Evolutionary conservation across 2,329 filamentous ascomycete genomes (phyloP).

Genomic region (Magnaporthiopsis poae): DNA sequence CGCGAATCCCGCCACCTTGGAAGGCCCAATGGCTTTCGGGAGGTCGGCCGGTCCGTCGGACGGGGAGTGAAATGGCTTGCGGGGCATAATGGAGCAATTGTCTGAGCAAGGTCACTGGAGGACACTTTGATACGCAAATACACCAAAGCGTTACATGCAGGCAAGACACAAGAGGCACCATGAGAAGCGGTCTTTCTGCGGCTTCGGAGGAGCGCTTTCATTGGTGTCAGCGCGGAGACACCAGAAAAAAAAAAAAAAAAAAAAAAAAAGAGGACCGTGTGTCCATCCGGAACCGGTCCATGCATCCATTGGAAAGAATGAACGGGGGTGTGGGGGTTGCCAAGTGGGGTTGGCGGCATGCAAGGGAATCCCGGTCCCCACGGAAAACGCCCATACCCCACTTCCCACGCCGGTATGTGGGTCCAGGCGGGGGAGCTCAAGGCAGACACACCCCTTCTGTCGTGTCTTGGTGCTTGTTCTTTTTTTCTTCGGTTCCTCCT

Average conservation of each 20-base stretch:
- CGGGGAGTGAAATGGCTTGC: not conserved
- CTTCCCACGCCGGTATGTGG: not conserved
- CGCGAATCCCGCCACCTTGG: not conserved
- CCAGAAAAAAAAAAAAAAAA: not conserved
- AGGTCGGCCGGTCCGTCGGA: not conserved
- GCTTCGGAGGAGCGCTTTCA: not conserved
- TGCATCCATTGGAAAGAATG: no score
- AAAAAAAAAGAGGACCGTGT: not conserved
- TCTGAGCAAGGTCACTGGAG: no score
- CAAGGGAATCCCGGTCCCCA: not conserved
- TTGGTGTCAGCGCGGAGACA: not conserved
- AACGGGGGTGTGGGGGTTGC: not conserved
- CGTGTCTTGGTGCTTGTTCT: not conserved
- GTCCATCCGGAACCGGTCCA: not conserved
- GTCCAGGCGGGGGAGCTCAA: not conserved
- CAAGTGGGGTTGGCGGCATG: not conserved
- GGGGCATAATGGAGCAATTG: no score
- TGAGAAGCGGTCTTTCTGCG: not conserved
- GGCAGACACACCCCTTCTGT: not conserved
- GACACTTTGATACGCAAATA: no score
- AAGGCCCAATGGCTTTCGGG: not conserved
- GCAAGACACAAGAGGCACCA: not conserved
- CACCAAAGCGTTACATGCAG: no score
- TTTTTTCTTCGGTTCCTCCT: not conserved
- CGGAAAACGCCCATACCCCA: not conserved